A percentile compares a stretch with the other conserved stretches of the same genome.
phyloP scores from a whole-genome alignment of 345 rosid genomes.

The Salix udensis region DNA sequence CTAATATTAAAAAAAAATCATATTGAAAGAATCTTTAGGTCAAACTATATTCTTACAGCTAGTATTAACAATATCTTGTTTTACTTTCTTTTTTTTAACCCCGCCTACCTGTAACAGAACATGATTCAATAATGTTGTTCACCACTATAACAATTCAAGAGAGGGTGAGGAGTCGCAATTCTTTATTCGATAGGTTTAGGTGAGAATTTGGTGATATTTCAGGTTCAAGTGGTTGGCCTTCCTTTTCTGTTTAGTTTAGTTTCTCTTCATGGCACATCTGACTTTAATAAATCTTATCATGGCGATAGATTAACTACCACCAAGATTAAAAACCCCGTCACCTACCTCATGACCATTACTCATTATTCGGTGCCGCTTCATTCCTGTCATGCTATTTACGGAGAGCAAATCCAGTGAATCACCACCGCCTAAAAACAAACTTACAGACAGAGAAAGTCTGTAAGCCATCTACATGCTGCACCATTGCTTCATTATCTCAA shows the following conservation, averaged over 20 bases:
- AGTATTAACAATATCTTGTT: too few species aligned
- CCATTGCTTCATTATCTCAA: too few species aligned
- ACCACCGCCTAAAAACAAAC: too few species aligned
- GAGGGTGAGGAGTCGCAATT: neutral
- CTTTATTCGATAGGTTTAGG: constrained; percentile 13
- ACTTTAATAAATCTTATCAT: neutral
- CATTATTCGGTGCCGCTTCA: neutral
- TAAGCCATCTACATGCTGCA: too few species aligned
- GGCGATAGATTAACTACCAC: constrained; percentile 7
- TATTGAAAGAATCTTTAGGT: too few species aligned
- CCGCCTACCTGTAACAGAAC: too few species aligned
- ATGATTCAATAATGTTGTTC: neutral
- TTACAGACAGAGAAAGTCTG: too few species aligned
- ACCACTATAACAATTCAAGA: neutral
- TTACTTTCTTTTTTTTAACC: too few species aligned
- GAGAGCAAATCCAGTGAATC: too few species aligned
- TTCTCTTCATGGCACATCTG: neutral
- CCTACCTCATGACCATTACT: neutral
- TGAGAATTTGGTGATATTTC: constrained; percentile 35
- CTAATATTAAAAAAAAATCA: too few species aligned
- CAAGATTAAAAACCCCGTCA: neutral
- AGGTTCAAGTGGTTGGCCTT: constrained; percentile 32
- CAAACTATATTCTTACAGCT: too few species aligned
- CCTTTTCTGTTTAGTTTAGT: neutral
- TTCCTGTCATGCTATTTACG: neutral